Base-by-base conservation (phyloP, 768 basidiomycete genomes). In the Austroboletus eburneus region DNA sequence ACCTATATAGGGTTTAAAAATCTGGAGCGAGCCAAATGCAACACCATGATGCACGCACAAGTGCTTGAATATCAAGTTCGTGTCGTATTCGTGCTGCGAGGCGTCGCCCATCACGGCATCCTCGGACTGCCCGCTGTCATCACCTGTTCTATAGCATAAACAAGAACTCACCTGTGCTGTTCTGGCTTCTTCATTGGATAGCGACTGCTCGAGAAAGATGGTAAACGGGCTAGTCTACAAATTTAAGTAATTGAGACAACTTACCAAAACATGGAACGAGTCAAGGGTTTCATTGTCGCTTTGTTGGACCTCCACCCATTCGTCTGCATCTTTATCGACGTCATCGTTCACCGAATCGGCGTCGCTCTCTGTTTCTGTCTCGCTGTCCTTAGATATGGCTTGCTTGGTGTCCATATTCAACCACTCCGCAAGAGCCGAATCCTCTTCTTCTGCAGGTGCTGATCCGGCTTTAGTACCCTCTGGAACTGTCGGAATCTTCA, bases 31-130 rank as follows among this genome's bases (percentile, higher is more conserved):
- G 14, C 16, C 5, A 34, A 17, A 18, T 7, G 30, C 14, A 22
- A 6, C 40, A 27, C 29, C 12, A 20, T 30, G 2, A 10, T 7
- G 3, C 3, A 72, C 85, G 48, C 51, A 91, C 87, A 94, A 64
- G 68, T 96, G 90, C 55, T 65, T 81, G 69, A 96, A 95, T 43
- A 94, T 89, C 51, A 72, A 67, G 20, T 81, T 78, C 37, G 80
- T 73, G 64, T 95, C 91, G 49, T 95, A 94, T 52, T 85, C 81
- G 74, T 78, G 82, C 2, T 80, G 87, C 1, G 79, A 73, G 23
- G 69, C 74, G 57, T 89, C 88, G 12, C 88, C 91, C 88, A 93
- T 92, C 17, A 64, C 72, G 17, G 73, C 69, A 49, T 76, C 73
- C 42, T 56, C 46, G 8, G 42, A 18, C 58, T 61, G 17, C 5